phyloP scores from a whole-genome alignment of 2,329 filamentous ascomycete species.

The Metarhizium brunneum region DNA sequence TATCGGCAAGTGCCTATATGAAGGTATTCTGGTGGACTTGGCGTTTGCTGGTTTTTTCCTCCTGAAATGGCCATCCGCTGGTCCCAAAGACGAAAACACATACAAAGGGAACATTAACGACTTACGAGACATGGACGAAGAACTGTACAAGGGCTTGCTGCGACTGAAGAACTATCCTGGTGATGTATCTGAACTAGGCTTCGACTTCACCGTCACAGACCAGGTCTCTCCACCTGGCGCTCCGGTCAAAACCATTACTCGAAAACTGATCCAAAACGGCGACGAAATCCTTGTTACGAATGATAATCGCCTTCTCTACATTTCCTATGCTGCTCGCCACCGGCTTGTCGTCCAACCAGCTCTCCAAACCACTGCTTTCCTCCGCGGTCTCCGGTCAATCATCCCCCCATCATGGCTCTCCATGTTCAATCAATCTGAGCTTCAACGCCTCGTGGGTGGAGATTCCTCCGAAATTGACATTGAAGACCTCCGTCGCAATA shows the following conservation, averaged over 20 bases:
- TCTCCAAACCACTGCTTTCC: conserved; percentile 77
- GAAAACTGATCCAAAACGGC: conserved; percentile 68
- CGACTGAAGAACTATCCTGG: conserved; percentile 78
- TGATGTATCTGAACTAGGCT: conserved; percentile 58
- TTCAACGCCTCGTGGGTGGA: conserved; percentile 87
- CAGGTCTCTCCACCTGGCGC: conserved; percentile 38
- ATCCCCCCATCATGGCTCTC: conserved; percentile 89
- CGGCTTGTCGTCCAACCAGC: conserved; percentile 73
- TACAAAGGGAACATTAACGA: conserved; percentile 95
- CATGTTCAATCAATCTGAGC: conserved; percentile 96
- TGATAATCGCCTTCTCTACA: conserved; percentile 87
- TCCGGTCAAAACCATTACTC: conserved; percentile 54
- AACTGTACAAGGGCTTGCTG: conserved; percentile 77
- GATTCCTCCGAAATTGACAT: conserved; percentile 81
- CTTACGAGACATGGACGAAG: conserved; percentile 81
- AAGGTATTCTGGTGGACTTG: conserved; percentile 89
- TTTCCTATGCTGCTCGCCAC: conserved; percentile 82
- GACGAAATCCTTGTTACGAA: conserved; percentile 76
- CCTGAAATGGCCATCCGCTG: conserved; percentile 82
- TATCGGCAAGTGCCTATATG: conserved; percentile 93
- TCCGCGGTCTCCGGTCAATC: conserved; percentile 76
- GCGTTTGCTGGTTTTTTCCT: conserved; percentile 93
- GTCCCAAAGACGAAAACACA: conserved; percentile 51
- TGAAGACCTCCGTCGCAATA: conserved; percentile 75
- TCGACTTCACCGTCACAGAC: conserved; percentile 88